phyloP scores from a whole-genome alignment of 768 basidiomycete genomes.

The Pleurotus tuber-regium region DNA sequence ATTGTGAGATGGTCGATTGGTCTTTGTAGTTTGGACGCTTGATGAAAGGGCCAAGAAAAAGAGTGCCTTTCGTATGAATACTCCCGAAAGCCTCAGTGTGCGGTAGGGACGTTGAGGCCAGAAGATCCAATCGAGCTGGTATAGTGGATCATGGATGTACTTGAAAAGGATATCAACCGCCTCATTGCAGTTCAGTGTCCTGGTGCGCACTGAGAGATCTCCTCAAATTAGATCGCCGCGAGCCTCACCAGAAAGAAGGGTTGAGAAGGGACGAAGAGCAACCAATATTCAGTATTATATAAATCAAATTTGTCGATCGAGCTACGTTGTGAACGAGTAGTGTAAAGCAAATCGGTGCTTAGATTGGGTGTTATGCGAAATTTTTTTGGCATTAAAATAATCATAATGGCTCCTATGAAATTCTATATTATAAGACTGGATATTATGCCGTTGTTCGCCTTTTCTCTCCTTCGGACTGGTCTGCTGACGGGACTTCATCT shows the following conservation, averaged over 20 bases:
- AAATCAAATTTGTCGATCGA: conserved; percentile 11
- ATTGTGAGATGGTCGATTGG: conserved; percentile 2
- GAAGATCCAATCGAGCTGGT: conserved; percentile 7
- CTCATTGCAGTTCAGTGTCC: conserved; percentile 7
- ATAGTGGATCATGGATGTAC: background rate
- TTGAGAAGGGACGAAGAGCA: conserved; percentile 9
- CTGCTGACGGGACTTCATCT: conserved; percentile 14
- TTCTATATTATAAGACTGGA: background rate
- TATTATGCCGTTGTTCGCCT: conserved; percentile 14
- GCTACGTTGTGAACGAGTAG: background rate
- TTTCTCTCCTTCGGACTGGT: conserved; percentile 41
- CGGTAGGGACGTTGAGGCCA: background rate
- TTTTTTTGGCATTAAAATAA: conserved; percentile 9
- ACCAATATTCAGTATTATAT: no score
- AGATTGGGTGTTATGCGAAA: background rate
- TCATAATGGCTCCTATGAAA: background rate
- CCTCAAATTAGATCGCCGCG: conserved; percentile 10
- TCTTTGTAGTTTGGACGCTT: background rate
- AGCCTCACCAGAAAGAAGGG: conserved; percentile 9
- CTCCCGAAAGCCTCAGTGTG: conserved; percentile 4
- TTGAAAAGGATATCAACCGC: conserved; percentile 5
- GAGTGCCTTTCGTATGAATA: background rate
- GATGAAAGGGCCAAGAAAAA: background rate
- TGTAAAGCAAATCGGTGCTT: conserved; percentile 2
- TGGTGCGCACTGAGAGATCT: conserved; percentile 9